phyloP scores from a whole-genome alignment of 257 asterid genomes.

The Rubia yunnanensis region DNA sequence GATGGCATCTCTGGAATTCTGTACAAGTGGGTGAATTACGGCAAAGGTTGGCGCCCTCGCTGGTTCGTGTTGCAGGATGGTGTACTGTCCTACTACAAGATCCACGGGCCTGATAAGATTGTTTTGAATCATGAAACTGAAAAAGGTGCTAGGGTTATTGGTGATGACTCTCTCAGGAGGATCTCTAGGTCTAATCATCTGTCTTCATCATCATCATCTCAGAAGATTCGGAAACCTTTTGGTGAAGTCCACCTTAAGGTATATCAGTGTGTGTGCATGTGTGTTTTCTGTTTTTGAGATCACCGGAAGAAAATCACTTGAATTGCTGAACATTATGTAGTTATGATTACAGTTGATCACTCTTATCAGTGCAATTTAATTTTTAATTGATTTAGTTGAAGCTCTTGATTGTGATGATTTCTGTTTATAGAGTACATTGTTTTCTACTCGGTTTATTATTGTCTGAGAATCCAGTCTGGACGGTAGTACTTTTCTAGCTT shows the following conservation, averaged over 20 bases:
- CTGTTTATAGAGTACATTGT: not conserved
- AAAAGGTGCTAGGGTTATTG: slow-evolving; percentile 75
- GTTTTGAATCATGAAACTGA: slow-evolving; percentile 47
- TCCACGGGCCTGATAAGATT: slow-evolving; percentile 90
- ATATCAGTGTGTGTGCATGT: not conserved
- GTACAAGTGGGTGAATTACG: slow-evolving; percentile 93
- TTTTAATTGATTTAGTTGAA: not conserved
- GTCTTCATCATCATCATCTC: slow-evolving; percentile 23
- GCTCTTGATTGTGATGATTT: not conserved
- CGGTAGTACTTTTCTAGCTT: not conserved
- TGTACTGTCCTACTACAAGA: slow-evolving; percentile 83
- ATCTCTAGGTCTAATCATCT: slow-evolving; percentile 29
- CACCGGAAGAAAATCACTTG: not conserved
- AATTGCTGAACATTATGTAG: not conserved
- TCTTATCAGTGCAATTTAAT: not conserved
- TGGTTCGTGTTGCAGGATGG: slow-evolving; percentile 97
- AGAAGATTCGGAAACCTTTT: slow-evolving; percentile 46
- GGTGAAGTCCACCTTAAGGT: slow-evolving; percentile 98
- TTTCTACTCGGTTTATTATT: not conserved
- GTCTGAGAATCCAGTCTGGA: not conserved
- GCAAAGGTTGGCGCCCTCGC: slow-evolving; percentile 95
- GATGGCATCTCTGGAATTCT: slow-evolving; percentile 72
- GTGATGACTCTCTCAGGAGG: slow-evolving; percentile 64
- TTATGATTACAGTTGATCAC: not conserved
- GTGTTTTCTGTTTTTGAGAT: not conserved